Percentiles rank a stretch among this genome's conserved stretches.
Evolutionary conservation across 2,329 filamentous ascomycete species (phyloP).

Genomic region (Plenodomus biglobosus): DNA sequence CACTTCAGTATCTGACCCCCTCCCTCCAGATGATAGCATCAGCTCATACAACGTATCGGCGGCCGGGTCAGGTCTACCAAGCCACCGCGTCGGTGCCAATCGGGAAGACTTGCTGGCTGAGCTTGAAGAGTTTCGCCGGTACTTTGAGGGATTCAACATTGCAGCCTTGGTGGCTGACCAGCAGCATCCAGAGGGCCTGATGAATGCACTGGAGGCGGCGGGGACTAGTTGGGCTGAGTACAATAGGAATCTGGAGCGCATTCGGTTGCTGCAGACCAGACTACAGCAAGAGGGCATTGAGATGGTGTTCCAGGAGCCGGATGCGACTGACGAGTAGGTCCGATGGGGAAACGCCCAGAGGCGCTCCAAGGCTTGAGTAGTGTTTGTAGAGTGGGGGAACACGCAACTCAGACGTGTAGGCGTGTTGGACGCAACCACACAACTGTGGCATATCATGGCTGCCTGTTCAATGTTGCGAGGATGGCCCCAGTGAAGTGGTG

Average conservation of each 20-base stretch:
- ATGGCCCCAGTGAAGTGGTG: not conserved
- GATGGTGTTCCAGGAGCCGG: conserved; percentile 27
- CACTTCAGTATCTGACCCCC: conserved; percentile 74
- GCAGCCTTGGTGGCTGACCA: conserved; percentile 19
- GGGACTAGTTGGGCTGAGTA: conserved; percentile 33
- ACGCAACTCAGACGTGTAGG: not conserved
- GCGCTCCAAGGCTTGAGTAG: not conserved
- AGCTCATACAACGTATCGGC: conserved; percentile 23
- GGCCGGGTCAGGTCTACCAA: not conserved
- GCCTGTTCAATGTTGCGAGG: not conserved
- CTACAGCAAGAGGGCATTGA: conserved; percentile 31
- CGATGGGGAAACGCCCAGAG: not conserved
- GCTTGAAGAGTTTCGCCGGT: conserved; percentile 28
- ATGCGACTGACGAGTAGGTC: not conserved
- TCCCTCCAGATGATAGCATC: conserved; percentile 64
- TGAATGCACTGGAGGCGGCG: conserved; percentile 20
- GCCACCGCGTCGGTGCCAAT: conserved; percentile 5
- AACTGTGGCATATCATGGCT: not conserved
- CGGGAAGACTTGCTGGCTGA: conserved; percentile 26
- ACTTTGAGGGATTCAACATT: conserved; percentile 33
- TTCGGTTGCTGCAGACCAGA: conserved; percentile 19
- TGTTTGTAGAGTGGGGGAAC: not conserved
- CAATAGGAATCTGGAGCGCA: conserved; percentile 26
- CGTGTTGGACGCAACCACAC: not conserved
- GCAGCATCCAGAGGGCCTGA: conserved; percentile 22